Evolutionary conservation across 257 asterid species (phyloP), one percentile per base, ranked within the genome.

Genomic region (Coffea eugenioides): DNA sequence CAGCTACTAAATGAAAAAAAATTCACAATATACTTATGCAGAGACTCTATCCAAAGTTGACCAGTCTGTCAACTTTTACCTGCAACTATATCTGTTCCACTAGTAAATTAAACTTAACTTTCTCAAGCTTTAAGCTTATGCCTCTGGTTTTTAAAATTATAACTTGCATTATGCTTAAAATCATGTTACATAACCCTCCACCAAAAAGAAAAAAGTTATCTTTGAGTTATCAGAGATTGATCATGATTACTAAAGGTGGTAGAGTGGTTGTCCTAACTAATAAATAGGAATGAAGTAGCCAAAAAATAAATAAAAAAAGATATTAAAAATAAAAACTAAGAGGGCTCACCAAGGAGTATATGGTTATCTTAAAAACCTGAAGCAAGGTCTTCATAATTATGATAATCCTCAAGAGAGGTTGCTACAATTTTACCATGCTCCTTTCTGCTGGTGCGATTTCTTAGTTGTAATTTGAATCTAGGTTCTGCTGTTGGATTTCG

Each of bases 401-500:
- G 34, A 27, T 13, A 74, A 74, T 31, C 51, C 68, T 52, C 31
- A 12, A 52, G 8, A 25, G 67, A 74, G 23, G 65, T 14, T 54
- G 48, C 56, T 20, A 34, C 45, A 2, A 41, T 39, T 25, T 23
- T 7, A 18, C 39, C 54, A 16, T 34, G 4, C 25, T 20, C 20
- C 23, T 39, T 75, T n/a, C 18, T 52, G 20, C 16, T 52, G 18
- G 18, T 25, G 4, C 23, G 36, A 18, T 57, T 59, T 67, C 5
- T 52, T 4, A 73, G n/a, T 39, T 72, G 45, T 18, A 21, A 12
- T 46, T 74, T 27, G 43, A 45, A 34, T 80, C 77, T 84, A 94
- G 98, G 98, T 79, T 91, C 97, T 83, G 98, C 97, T 69, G 92
- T 92, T 36, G 98, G 98, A 64, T 94, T 94, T 88, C 94, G 97